Evolutionary conservation across 441 rosid species (phyloP).

Genomic region (Euphorbia celastroides): DNA sequence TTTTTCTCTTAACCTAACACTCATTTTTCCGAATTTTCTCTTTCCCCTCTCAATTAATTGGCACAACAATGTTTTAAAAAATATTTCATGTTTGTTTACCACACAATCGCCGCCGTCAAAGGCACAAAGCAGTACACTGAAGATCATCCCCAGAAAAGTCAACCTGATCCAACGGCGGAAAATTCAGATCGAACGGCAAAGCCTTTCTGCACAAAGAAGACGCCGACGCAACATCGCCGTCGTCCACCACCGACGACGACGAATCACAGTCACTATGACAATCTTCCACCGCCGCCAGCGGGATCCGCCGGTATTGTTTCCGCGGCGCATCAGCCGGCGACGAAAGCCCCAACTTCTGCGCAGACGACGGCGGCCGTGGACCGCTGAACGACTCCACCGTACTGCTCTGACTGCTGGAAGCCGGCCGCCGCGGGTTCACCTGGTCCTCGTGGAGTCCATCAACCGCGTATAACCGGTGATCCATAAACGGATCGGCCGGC

Average conservation of each 20-base stretch:
- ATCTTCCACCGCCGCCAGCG: conserved; percentile 62
- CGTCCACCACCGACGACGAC: conserved; percentile 78
- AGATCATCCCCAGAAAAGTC: conserved; percentile 58
- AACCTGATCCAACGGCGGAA: conserved; percentile 71
- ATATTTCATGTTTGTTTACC: conserved; percentile 12
- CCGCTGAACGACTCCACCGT: conserved; percentile 95
- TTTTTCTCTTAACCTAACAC: conserved; percentile 30
- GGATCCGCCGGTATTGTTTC: conserved; percentile 46
- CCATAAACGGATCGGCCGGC: conserved; percentile 37
- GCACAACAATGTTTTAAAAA: conserved; percentile 30
- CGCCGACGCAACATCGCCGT: conserved; percentile 35
- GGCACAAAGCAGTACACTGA: conserved; percentile 71
- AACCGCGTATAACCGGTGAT: conserved; percentile 36
- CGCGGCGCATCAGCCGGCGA: conserved; percentile 21
- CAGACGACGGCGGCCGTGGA: conserved; percentile 31
- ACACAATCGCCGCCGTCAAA: conserved; percentile 34
- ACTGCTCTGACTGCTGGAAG: conserved; percentile 89
- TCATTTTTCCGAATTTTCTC: not conserved
- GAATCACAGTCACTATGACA: conserved; percentile 93
- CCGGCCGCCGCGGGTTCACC: conserved; percentile 54
- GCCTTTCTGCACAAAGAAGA: conserved; percentile 26
- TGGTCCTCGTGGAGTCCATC: conserved; percentile 24
- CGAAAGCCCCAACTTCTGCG: conserved; percentile 17
- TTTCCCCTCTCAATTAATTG: conserved; percentile 14
- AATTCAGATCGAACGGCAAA: conserved; percentile 80